These are phyloP conservation scores for Silene conica DNA, from an alignment of 148 eudicot species.

Conservation along the genomic window DNA sequence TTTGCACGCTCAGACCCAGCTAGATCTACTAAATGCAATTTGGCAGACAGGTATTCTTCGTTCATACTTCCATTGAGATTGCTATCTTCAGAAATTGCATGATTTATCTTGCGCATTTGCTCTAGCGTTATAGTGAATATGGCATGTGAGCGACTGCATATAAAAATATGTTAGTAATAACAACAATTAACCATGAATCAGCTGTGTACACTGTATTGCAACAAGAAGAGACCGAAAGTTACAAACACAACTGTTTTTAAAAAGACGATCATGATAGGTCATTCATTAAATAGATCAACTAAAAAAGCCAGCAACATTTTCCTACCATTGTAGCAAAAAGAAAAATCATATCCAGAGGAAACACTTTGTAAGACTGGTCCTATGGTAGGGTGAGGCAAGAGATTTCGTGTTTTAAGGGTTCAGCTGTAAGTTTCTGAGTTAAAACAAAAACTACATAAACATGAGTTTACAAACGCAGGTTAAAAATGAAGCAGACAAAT, in stretches of 20 bases:
- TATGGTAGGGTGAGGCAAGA: neutral
- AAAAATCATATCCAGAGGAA: neutral
- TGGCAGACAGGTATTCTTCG: constrained; percentile 94
- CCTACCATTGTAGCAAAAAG: neutral
- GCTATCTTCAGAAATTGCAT: constrained; percentile 40
- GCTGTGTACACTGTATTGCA: neutral
- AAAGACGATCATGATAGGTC: neutral
- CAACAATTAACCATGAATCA: constrained; percentile 1
- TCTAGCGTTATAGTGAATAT: constrained; percentile 95
- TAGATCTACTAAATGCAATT: constrained; percentile 96
- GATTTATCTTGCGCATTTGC: constrained; percentile 77
- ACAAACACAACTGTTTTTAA: neutral
- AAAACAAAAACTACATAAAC: neutral
- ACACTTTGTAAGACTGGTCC: neutral
- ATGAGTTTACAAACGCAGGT: neutral
- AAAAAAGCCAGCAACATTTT: neutral
- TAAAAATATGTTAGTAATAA: constrained; percentile 3
- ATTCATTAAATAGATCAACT: constrained; percentile 3
- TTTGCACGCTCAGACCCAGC: constrained; percentile 99
- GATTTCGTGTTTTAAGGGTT: neutral
- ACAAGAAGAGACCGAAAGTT: neutral
- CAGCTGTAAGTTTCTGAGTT: neutral
- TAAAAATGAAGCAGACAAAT: neutral
- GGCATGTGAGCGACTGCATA: constrained; percentile 94
- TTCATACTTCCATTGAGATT: constrained; percentile 50